These are phyloP conservation scores for Melampsora americana DNA, from an alignment of 1,284 basidiomycete species.

Conservation along the genomic window DNA sequence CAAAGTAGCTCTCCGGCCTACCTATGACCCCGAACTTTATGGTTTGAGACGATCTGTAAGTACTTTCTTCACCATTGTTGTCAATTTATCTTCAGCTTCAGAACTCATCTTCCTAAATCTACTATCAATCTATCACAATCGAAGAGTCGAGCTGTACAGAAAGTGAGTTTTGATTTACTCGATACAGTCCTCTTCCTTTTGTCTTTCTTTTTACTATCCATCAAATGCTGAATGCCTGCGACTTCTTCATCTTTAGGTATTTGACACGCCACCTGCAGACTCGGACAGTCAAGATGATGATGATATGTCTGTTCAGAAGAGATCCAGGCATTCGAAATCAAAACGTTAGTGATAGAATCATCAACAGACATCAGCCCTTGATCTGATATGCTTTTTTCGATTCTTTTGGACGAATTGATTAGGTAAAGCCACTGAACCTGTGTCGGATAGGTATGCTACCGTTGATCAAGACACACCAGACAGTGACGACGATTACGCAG, in stretches of 20 bases:
- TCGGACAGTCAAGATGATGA: conserved; percentile 5
- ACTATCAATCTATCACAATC: not conserved
- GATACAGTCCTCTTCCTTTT: not conserved
- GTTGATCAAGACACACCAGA: conserved; percentile 16
- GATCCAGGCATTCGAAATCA: conserved; percentile 3
- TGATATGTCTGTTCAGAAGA: not conserved
- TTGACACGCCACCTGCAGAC: conserved; percentile 4
- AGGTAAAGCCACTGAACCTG: not conserved
- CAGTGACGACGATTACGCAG: conserved; percentile 17
- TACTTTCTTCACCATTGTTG: not conserved
- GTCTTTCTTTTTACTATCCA: not conserved
- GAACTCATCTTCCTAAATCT: not conserved
- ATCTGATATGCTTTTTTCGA: not conserved
- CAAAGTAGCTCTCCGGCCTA: conserved; percentile 23
- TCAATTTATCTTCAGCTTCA: not conserved
- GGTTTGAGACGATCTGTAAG: conserved; percentile 43
- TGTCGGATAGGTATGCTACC: not conserved
- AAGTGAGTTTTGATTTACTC: conserved; percentile 15
- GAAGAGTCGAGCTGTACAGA: conserved; percentile 41
- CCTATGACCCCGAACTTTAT: conserved; percentile 40
- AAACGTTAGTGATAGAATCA: not conserved
- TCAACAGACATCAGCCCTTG: not conserved
- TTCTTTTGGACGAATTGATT: too few relatives aligned
- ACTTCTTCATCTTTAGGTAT: not conserved
- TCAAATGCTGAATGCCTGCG: not conserved